These are phyloP conservation scores for Candida sanyaensis DNA, from an alignment of 1,139 yeast genomes.

Conservation along the genomic window DNA sequence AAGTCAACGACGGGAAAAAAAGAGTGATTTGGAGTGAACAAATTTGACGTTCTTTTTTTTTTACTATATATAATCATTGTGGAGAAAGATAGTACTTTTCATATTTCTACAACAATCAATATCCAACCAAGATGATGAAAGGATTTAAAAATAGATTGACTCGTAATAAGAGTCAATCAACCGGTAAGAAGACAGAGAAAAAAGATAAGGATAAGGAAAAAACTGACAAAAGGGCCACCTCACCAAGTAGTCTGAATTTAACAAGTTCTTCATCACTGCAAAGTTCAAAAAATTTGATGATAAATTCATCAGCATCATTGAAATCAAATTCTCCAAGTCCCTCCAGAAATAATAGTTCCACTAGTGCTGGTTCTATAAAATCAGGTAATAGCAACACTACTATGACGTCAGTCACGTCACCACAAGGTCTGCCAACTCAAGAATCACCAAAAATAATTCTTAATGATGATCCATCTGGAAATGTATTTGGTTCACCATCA, in stretches of 20 bases:
- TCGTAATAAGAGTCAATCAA: constrained; percentile 41
- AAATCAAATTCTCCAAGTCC: constrained; percentile 33
- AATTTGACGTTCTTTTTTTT: background rate
- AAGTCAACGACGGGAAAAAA: background rate
- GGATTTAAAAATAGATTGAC: constrained; percentile 53
- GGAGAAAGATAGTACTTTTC: background rate
- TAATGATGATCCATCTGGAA: constrained; percentile 16
- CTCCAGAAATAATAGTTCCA: constrained; percentile 29
- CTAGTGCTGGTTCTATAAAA: constrained; percentile 30
- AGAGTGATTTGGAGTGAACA: background rate
- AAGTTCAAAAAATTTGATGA: constrained; percentile 29
- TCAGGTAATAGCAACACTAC: constrained; percentile 20
- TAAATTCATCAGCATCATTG: constrained; percentile 22
- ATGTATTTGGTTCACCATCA: constrained; percentile 13
- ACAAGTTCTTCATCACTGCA: constrained; percentile 20
- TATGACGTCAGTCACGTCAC: constrained; percentile 16
- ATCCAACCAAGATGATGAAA: constrained; percentile 45
- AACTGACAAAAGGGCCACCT: constrained; percentile 17
- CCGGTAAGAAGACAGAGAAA: constrained; percentile 36
- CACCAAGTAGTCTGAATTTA: constrained; percentile 7
- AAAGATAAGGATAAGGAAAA: constrained; percentile 33
- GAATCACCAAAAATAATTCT: constrained; percentile 34
- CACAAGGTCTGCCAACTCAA: constrained; percentile 18
- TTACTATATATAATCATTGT: background rate
- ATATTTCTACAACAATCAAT: background rate